Conservation (phyloP, 257 asterid species). For the Nicotiana sylvestris region DNA sequence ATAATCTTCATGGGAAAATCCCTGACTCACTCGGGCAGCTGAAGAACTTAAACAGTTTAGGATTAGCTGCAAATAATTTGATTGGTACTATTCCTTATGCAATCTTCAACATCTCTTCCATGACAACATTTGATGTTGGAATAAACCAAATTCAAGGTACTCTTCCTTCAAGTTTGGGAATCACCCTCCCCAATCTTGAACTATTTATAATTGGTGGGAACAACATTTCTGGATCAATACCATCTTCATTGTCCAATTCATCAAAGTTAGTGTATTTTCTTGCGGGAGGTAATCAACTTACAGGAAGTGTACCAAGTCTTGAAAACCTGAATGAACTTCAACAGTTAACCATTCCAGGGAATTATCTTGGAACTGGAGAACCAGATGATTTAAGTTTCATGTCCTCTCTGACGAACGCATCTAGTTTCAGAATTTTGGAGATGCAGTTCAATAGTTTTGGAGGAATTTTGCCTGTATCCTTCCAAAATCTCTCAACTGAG, state of each 20-base stretch:
- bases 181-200: constrained; percentile 17
- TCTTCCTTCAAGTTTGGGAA: constrained; percentile 18
- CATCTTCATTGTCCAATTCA: constrained; percentile 19
- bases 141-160: constrained; percentile 15
- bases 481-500: constrained; percentile 14
- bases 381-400: constrained; percentile 20
- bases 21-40: constrained; percentile 16
- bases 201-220: constrained; percentile 18
- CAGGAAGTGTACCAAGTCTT: constrained; percentile 23
- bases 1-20: constrained; percentile 18
- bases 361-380: constrained; percentile 16
- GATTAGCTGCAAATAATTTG: constrained; percentile 19
- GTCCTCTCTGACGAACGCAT: constrained; percentile 10
- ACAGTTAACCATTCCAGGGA: neutral
- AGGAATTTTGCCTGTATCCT: constrained; percentile 14
- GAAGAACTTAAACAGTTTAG: constrained; percentile 6
- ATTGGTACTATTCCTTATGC: constrained; percentile 14
- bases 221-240: constrained; percentile 21
- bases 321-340: constrained; percentile 16
- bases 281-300: constrained; percentile 9
- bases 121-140: constrained; percentile 16
- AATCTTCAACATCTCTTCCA: constrained; percentile 23
- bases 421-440: constrained; percentile 9
- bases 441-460: constrained; percentile 14
- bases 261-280: constrained; percentile 9